Evolutionary conservation across 768 basidiomycete species (phyloP).

Genomic region (Kwoniella sp.): DNA sequence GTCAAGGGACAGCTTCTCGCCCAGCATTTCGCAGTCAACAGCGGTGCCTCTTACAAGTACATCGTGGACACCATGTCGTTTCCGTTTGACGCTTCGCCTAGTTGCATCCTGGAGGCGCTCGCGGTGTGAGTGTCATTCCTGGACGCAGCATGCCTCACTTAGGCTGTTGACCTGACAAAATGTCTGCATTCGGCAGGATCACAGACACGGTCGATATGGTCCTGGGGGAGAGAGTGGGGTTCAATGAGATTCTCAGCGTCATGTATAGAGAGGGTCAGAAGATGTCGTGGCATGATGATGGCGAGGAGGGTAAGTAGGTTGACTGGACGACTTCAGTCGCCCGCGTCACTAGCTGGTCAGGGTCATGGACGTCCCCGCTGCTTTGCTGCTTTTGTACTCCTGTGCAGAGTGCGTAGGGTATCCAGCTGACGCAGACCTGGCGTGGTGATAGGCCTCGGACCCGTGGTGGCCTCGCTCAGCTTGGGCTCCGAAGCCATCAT

Average conservation of each 20-base stretch:
- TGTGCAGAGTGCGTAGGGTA: no score
- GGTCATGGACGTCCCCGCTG: background rate
- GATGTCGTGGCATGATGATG: slow-evolving; percentile 49
- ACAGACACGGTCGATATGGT: slow-evolving; percentile 2
- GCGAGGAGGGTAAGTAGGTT: slow-evolving; percentile 43
- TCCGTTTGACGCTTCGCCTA: slow-evolving; percentile 32
- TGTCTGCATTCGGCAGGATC: slow-evolving; percentile 12
- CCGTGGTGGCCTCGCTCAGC: slow-evolving; percentile 39
- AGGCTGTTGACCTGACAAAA: background rate
- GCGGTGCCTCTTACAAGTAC: slow-evolving; percentile 40
- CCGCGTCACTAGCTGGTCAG: background rate
- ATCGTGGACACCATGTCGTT: slow-evolving; percentile 32
- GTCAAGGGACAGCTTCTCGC: slow-evolving; percentile 30
- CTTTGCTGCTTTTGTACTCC: background rate
- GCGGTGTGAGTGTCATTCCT: slow-evolving; percentile 9
- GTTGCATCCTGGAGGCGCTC: slow-evolving; percentile 18
- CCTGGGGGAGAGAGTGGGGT: slow-evolving; percentile 13
- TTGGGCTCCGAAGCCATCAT: slow-evolving; percentile 45
- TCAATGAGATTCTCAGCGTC: slow-evolving; percentile 47
- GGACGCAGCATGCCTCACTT: background rate
- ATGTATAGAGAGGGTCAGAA: slow-evolving; percentile 37
- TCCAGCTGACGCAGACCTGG: background rate
- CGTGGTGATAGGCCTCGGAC: slow-evolving; percentile 44
- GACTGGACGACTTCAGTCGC: no score
- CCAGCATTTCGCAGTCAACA: slow-evolving; percentile 41